Conservation (phyloP, 1,284 basidiomycete species). For the Rhodotorula sp. region DNA sequence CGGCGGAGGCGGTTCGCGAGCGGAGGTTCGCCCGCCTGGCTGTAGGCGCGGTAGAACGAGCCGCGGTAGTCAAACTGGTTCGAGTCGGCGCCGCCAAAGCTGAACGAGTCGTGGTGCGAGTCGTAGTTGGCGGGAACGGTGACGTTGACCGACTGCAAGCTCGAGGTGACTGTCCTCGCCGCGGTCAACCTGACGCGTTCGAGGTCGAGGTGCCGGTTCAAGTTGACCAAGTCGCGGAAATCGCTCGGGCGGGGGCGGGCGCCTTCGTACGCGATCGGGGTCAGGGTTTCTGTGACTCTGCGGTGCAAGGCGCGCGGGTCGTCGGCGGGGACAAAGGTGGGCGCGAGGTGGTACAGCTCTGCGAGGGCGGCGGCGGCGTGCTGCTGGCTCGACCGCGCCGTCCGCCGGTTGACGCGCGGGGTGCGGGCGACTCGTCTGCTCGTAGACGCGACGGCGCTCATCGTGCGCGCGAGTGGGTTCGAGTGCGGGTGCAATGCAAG, state of each 20-base stretch:
- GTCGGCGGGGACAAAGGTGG: slow-evolving; percentile 27
- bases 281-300: slow-evolving; percentile 12
- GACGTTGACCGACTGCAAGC: slow-evolving; percentile 13
- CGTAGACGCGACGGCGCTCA: not conserved
- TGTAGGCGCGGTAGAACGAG: slow-evolving; percentile 9
- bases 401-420: slow-evolving; percentile 12
- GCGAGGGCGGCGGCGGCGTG: slow-evolving; percentile 18
- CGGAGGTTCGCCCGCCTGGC: slow-evolving; percentile 17
- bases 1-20: slow-evolving; percentile 15
- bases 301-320: not conserved
- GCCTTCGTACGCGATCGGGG: not conserved
- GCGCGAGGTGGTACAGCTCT: slow-evolving; percentile 31
- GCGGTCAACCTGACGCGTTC: slow-evolving; percentile 24
- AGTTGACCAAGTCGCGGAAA: slow-evolving; percentile 14
- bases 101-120: not conserved
- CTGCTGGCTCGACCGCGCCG: slow-evolving; percentile 1
- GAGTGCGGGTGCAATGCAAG: not conserved
- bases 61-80: slow-evolving; percentile 16
- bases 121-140: not conserved
- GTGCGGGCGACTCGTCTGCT: slow-evolving; percentile 3
- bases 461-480: not conserved
- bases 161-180: not conserved
- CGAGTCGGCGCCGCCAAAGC: not conserved
- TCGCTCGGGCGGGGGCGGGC: slow-evolving; percentile 11
- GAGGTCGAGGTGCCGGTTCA: slow-evolving; percentile 15